These are phyloP conservation scores for Colletotrichum sp. DNA, from an alignment of 2,329 filamentous ascomycete genomes.

Conservation along the genomic window DNA sequence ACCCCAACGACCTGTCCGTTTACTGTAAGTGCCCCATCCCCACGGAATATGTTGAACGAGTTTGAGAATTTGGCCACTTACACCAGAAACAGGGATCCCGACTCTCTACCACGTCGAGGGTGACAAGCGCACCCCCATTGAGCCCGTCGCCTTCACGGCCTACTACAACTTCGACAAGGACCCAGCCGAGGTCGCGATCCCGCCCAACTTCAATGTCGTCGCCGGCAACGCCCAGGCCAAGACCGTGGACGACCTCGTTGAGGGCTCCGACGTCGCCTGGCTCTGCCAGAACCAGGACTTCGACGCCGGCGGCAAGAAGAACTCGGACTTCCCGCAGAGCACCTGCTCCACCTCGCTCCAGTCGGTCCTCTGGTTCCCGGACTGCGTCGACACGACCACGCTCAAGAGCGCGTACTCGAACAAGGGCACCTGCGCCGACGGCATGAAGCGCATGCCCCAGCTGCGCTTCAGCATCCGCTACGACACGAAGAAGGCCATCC, in stretches of 20 bases:
- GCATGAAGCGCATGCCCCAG: conserved; percentile 50
- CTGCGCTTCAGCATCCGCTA: conserved; percentile 53
- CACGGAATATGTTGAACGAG: not conserved
- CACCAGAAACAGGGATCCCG: conserved; percentile 33
- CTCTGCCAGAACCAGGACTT: conserved; percentile 13
- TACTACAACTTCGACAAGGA: conserved; percentile 46
- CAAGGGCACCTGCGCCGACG: conserved; percentile 35
- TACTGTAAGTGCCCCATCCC: conserved; percentile 37
- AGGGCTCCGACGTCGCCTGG: conserved; percentile 18
- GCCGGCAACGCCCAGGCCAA: conserved; percentile 46
- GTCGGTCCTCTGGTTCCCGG: conserved; percentile 26
- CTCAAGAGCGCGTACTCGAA: conserved; percentile 22
- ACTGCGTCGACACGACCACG: conserved; percentile 24
- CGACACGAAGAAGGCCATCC: conserved; percentile 44
- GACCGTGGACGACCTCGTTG: conserved; percentile 22
- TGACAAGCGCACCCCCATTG: conserved; percentile 40
- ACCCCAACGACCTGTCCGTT: conserved; percentile 47
- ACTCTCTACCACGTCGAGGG: conserved; percentile 46
- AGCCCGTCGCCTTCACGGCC: conserved; percentile 45
- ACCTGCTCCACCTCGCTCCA: conserved; percentile 30
- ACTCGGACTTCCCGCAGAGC: conserved; percentile 20
- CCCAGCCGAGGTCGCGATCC: conserved; percentile 49
- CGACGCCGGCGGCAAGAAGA: conserved; percentile 6
- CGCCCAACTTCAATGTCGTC: conserved; percentile 45
- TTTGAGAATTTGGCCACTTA: conserved; percentile 6